Evolutionary conservation across 2,329 filamentous ascomycete species (phyloP).

Genomic region (Tolypocladium sp.): DNA sequence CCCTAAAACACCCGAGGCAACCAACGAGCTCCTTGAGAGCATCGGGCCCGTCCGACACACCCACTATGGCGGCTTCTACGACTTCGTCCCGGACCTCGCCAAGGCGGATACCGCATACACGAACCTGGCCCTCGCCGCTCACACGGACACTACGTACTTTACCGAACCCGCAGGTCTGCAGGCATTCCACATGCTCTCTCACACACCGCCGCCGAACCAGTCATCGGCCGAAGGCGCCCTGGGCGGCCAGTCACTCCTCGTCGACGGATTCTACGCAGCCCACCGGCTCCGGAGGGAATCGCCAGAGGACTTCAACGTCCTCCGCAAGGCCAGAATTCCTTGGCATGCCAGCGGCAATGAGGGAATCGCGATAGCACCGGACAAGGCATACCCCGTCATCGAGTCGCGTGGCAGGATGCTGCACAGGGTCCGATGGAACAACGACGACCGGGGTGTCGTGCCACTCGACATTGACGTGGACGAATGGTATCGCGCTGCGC

Average conservation of each 20-base stretch:
- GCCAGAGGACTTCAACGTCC: slow-evolving; percentile 43
- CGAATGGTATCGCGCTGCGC: slow-evolving; percentile 73
- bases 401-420: slow-evolving; percentile 39
- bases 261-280: slow-evolving; percentile 78
- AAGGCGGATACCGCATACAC: slow-evolving; percentile 91
- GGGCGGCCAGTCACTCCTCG: slow-evolving; percentile 72
- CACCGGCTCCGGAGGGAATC: slow-evolving; percentile 44
- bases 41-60: slow-evolving; percentile 85
- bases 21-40: slow-evolving; percentile 63
- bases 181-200: slow-evolving; percentile 82
- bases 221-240: slow-evolving; percentile 21
- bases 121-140: slow-evolving; percentile 68
- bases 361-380: slow-evolving; percentile 70
- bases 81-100: slow-evolving; percentile 83
- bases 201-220: slow-evolving; percentile 34
- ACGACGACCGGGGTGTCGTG: slow-evolving; percentile 71
- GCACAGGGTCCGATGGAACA: slow-evolving; percentile 80
- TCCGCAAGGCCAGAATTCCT: slow-evolving; percentile 51
- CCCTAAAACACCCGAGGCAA: slow-evolving; percentile 58
- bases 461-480: slow-evolving; percentile 41
- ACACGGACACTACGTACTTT: slow-evolving; percentile 96
- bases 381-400: slow-evolving; percentile 62
- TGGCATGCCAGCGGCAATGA: slow-evolving; percentile 87
- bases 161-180: slow-evolving; percentile 86
- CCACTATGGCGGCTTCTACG: slow-evolving; percentile 74